These are phyloP conservation scores for Tolypocladium guangdongense DNA, from an alignment of 2,329 filamentous ascomycete species.

Conservation along the genomic window DNA sequence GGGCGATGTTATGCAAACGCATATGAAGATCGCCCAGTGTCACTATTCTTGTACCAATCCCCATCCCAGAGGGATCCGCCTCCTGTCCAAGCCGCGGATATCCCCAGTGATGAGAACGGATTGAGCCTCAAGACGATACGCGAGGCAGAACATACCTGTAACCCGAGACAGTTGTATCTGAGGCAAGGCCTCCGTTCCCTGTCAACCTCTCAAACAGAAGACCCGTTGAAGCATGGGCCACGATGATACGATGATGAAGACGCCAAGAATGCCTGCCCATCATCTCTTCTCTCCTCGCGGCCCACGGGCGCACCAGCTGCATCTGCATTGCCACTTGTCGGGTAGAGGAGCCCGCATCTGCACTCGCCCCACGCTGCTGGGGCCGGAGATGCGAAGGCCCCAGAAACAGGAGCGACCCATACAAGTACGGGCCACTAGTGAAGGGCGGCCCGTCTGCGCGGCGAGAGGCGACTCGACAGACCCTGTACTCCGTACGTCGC, in stretches of 20 bases:
- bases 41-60: background rate
- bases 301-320: background rate
- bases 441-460: background rate
- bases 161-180: background rate
- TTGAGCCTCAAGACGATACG: background rate
- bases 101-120: background rate
- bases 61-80: background rate
- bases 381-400: background rate
- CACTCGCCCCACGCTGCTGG: background rate
- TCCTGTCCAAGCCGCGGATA: background rate
- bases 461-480: background rate
- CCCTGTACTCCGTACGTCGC: background rate
- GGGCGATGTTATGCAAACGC: background rate
- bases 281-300: background rate
- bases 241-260: background rate
- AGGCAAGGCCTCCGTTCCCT: background rate
- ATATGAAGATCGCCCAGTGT: background rate
- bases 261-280: background rate
- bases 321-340: background rate
- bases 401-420: background rate
- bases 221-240: background rate
- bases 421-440: background rate
- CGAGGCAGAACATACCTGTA: background rate
- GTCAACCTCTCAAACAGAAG: background rate
- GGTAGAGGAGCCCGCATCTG: background rate